A percentile compares a stretch with the other conserved stretches of the same genome.
These are phyloP conservation scores for Elsinoe fawcettii DNA, from an alignment of 2,329 filamentous ascomycete species.

Conservation along the genomic window DNA sequence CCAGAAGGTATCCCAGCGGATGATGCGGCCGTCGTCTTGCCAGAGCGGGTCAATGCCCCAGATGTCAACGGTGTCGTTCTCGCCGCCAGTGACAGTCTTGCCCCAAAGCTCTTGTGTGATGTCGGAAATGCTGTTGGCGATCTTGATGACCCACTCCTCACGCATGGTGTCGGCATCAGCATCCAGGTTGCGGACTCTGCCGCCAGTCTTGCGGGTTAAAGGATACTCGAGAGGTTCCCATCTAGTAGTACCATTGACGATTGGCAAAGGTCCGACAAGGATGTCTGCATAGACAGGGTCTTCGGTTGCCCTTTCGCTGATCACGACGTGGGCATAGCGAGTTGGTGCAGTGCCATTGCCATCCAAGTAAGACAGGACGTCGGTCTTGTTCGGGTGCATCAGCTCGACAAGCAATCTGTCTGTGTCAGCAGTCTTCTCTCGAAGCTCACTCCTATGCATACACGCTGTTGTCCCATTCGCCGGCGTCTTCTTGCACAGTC, in stretches of 20 bases:
- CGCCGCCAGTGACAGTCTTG: conserved; percentile 31
- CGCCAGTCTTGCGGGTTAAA: conserved; percentile 34
- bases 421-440: not conserved
- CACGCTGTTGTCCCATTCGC: conserved; percentile 24
- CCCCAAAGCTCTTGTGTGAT: conserved; percentile 41
- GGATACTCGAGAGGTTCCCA: conserved; percentile 38
- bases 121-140: conserved; percentile 30
- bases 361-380: conserved; percentile 40
- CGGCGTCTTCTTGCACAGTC: conserved; percentile 21
- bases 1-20: conserved; percentile 44
- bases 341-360: conserved; percentile 30
- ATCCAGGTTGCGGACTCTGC: conserved; percentile 37
- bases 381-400: conserved; percentile 43
- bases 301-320: conserved; percentile 35
- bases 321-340: conserved; percentile 39
- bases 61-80: conserved; percentile 37
- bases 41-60: conserved; percentile 38
- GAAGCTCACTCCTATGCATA: not conserved
- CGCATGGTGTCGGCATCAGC: conserved; percentile 31
- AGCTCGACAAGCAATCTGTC: conserved; percentile 29
- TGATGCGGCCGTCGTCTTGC: conserved; percentile 37
- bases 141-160: conserved; percentile 31
- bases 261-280: conserved; percentile 43
- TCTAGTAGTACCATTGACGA: conserved; percentile 33
- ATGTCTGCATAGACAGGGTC: conserved; percentile 35